These are phyloP conservation scores for Solanum virginianum DNA, from an alignment of 257 asterid genomes.

Conservation along the genomic window DNA sequence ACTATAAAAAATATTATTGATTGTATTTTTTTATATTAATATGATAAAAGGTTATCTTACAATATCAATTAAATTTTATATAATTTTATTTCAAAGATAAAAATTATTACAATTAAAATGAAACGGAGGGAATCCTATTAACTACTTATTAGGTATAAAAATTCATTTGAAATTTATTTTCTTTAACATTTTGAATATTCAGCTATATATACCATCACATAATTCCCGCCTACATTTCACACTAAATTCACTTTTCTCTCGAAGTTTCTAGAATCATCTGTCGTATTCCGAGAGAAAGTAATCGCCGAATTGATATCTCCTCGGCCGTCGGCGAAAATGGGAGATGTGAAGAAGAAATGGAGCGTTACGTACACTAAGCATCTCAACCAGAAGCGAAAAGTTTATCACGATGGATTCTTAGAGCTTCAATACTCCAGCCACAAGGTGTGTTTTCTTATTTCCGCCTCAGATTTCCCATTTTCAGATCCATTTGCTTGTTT, in stretches of 20 bases:
- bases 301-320: background rate
- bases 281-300: background rate
- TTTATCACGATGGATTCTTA: slow-evolving; percentile 77
- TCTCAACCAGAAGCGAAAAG: slow-evolving; percentile 77
- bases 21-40: no score
- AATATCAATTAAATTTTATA: no score
- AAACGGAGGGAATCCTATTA: no score
- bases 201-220: background rate
- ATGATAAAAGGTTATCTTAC: no score
- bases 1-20: no score
- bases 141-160: no score
- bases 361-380: slow-evolving; percentile 81
- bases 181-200: background rate
- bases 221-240: background rate
- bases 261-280: background rate
- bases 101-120: no score
- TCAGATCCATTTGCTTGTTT: background rate
- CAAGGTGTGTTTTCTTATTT: slow-evolving; percentile 27
- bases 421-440: slow-evolving; percentile 37
- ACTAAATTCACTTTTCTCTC: background rate
- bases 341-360: slow-evolving; percentile 51
- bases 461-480: background rate
- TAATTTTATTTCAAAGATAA: no score
- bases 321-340: slow-evolving; percentile 21
- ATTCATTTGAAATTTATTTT: background rate